Conservation (phyloP, 768 basidiomycete genomes). For the Kwoniella mangroviensis region DNA sequence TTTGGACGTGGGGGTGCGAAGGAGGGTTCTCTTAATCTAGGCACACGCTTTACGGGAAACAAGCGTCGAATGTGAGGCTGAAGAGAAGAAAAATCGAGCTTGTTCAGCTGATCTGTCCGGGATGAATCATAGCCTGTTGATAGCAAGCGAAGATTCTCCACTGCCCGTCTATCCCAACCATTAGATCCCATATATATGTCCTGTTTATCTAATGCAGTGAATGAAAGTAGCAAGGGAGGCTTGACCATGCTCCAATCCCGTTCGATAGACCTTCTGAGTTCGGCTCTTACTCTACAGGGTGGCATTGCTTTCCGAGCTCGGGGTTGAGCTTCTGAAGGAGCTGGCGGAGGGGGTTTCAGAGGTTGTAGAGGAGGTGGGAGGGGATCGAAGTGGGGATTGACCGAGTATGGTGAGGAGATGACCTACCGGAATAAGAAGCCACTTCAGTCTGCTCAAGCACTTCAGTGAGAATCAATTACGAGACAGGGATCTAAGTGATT, state of each 20-base stretch:
- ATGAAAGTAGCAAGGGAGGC: constrained; percentile 34
- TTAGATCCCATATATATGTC: constrained; percentile 9
- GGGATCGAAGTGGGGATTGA: neutral
- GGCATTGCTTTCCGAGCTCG: constrained; percentile 23
- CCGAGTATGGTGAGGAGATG: neutral
- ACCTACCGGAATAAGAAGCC: neutral
- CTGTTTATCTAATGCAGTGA: neutral
- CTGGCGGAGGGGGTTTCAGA: constrained; percentile 21
- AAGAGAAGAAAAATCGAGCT: neutral
- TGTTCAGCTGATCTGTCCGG: neutral
- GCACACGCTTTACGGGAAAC: constrained; percentile 19
- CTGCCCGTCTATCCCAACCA: constrained; percentile 41
- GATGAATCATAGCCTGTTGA: constrained; percentile 13
- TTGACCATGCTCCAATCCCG: constrained; percentile 27
- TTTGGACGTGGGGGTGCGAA: constrained; percentile 24
- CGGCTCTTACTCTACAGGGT: constrained; percentile 18
- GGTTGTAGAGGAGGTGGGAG: constrained; percentile 34
- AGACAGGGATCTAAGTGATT: too few relatives aligned
- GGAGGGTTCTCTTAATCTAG: constrained; percentile 11
- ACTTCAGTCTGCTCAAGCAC: neutral
- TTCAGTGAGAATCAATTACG: neutral
- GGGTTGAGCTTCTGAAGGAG: constrained; percentile 8
- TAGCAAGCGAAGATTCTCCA: constrained; percentile 30
- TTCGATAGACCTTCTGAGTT: constrained; percentile 3
- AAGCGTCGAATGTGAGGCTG: constrained; percentile 19